Percentiles rank a stretch among this genome's conserved stretches.
phyloP scores from a whole-genome alignment of 2,329 filamentous ascomycete genomes.

The Cyphellophora europaea region DNA sequence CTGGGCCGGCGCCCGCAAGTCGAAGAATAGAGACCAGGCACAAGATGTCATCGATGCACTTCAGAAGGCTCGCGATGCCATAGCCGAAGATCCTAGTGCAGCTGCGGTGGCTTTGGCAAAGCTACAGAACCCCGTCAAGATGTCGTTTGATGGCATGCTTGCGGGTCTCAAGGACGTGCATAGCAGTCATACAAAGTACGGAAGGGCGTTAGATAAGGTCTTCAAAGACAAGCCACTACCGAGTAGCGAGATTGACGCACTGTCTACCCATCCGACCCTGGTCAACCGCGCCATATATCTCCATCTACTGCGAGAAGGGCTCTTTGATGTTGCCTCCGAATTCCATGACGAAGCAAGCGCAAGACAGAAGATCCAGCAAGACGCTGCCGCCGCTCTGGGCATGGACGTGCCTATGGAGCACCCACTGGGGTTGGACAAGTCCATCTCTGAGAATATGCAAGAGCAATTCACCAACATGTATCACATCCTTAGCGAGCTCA shows the following conservation, averaged over 20 bases:
- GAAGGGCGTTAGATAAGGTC: constrained; percentile 74
- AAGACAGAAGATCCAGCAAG: constrained; percentile 17
- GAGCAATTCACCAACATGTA: constrained; percentile 85
- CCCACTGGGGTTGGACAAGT: constrained; percentile 16
- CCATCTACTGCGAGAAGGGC: constrained; percentile 89
- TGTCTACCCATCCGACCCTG: constrained; percentile 63
- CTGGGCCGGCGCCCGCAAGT: constrained; percentile 58
- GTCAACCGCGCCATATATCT: constrained; percentile 93
- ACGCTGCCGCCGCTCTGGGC: constrained; percentile 22
- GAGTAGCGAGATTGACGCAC: constrained; percentile 69
- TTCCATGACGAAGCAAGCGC: constrained; percentile 61
- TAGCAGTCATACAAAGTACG: constrained; percentile 71
- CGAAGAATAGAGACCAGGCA: constrained; percentile 65
- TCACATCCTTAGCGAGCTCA: constrained; percentile 69
- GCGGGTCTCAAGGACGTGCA: constrained; percentile 76
- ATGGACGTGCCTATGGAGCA: constrained; percentile 19
- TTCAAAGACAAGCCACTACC: constrained; percentile 61
- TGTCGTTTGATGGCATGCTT: constrained; percentile 70
- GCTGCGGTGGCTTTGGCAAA: constrained; percentile 69
- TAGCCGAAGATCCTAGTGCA: constrained; percentile 63
- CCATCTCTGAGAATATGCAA: constrained; percentile 41
- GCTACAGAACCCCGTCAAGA: constrained; percentile 76
- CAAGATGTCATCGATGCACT: constrained; percentile 75
- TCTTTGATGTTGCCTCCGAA: constrained; percentile 77
- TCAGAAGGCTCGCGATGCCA: constrained; percentile 60